Conservation (phyloP, 805 yeast genomes). For the Maudiozyma saulgeensis region DNA sequence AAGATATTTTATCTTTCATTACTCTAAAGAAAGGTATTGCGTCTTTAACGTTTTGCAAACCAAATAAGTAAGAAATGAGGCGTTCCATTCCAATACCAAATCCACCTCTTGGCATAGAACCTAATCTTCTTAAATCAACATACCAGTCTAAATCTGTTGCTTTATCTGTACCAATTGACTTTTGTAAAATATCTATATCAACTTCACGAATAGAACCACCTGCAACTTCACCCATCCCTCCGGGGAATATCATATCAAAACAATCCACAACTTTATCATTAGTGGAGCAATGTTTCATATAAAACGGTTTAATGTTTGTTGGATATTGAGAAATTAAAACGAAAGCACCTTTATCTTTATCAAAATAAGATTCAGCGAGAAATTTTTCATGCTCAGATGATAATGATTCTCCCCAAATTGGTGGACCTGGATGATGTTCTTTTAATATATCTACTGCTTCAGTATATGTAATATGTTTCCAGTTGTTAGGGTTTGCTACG, state of each 20-base stretch:
- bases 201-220: constrained; percentile 95
- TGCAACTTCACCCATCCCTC: constrained; percentile 72
- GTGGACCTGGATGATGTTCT: constrained; percentile 12
- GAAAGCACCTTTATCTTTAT: constrained; percentile 38
- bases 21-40: constrained; percentile 75
- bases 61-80: constrained; percentile 60
- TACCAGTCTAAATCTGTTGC: constrained; percentile 69
- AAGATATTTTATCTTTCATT: constrained; percentile 3
- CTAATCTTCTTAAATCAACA: constrained; percentile 58
- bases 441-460: constrained; percentile 50
- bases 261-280: constrained; percentile 66
- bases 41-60: constrained; percentile 74
- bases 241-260: constrained; percentile 82
- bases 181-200: constrained; percentile 36
- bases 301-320: constrained; percentile 68
- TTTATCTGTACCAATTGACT: constrained; percentile 37
- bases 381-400: constrained; percentile 87
- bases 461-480: constrained; percentile 67
- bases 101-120: constrained; percentile 91
- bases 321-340: constrained; percentile 92
- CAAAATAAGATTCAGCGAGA: constrained; percentile 60
- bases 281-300: constrained; percentile 55
- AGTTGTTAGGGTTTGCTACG: constrained; percentile 35
- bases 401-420: constrained; percentile 62
- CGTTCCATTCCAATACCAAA: constrained; percentile 94